Conservation (phyloP, 352 stramenopile species). For the Poterioochromonas sp. region DNA sequence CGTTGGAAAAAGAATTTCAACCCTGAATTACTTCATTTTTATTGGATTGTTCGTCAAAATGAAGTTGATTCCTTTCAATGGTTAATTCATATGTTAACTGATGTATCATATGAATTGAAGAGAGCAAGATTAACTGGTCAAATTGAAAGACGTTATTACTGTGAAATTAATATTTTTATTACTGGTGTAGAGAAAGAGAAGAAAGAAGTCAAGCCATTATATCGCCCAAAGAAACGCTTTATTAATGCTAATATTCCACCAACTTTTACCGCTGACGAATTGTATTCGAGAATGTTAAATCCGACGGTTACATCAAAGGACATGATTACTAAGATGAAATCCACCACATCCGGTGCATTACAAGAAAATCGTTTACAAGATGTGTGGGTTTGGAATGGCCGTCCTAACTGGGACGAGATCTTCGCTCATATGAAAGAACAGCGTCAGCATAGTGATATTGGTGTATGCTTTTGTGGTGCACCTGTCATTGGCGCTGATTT, state of each 20-base stretch:
- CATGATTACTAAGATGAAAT: slow-evolving; percentile 30
- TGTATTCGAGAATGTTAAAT: slow-evolving; percentile 41
- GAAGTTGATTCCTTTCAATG: slow-evolving; percentile 47
- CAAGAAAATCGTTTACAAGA: slow-evolving; percentile 43
- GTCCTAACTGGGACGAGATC: slow-evolving; percentile 46
- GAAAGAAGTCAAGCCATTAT: slow-evolving; percentile 29
- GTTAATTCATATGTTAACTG: slow-evolving; percentile 38
- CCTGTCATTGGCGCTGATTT: slow-evolving; percentile 41
- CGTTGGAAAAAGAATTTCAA: slow-evolving; percentile 51
- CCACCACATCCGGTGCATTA: not conserved
- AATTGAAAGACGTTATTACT: slow-evolving; percentile 42
- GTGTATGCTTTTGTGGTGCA: slow-evolving; percentile 49
- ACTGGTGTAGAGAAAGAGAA: slow-evolving; percentile 43
- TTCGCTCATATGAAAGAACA: slow-evolving; percentile 43
- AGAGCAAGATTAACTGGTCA: slow-evolving; percentile 35
- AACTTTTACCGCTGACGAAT: slow-evolving; percentile 38
- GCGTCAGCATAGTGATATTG: slow-evolving; percentile 43
- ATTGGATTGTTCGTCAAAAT: slow-evolving; percentile 46
- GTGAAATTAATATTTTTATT: slow-evolving; percentile 49
- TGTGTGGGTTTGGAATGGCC: slow-evolving; percentile 49
- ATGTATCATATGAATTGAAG: slow-evolving; percentile 40
- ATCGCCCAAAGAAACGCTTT: slow-evolving; percentile 20
- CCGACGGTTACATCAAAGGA: slow-evolving; percentile 36
- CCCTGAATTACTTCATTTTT: slow-evolving; percentile 47
- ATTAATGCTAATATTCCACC: slow-evolving; percentile 12